A percentile compares a stretch with the other conserved stretches of the same genome.
These are phyloP conservation scores for Cladophialophora yegresii DNA, from an alignment of 2,329 filamentous ascomycete genomes.

Conservation along the genomic window DNA sequence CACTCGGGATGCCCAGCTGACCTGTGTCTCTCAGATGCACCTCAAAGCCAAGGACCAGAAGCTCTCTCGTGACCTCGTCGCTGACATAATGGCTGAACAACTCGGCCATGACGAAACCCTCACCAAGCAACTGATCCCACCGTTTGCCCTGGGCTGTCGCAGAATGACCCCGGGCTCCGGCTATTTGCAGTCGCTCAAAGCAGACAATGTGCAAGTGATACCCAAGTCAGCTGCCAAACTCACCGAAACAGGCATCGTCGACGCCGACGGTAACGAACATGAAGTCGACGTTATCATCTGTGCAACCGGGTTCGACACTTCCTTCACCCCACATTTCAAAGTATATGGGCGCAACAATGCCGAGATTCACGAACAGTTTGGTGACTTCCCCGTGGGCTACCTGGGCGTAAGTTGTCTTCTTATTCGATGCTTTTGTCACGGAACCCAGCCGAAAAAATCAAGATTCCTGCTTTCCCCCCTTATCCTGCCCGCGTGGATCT, in stretches of 20 bases:
- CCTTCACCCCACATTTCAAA: slow-evolving; percentile 42
- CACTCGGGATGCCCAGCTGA: background rate
- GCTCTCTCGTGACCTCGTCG: slow-evolving; percentile 40
- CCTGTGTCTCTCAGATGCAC: slow-evolving; percentile 20
- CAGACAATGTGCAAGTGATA: slow-evolving; percentile 46
- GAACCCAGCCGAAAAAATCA: background rate
- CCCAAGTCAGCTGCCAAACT: slow-evolving; percentile 46
- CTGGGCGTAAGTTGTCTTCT: slow-evolving; percentile 17
- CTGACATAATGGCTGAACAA: slow-evolving; percentile 31
- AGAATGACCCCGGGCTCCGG: slow-evolving; percentile 48
- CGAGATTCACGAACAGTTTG: slow-evolving; percentile 37
- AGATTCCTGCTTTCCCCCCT: background rate
- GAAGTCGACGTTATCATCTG: slow-evolving; percentile 43
- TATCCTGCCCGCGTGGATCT: background rate
- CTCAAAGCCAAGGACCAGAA: slow-evolving; percentile 34
- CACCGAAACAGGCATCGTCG: slow-evolving; percentile 45
- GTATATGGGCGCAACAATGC: slow-evolving; percentile 39
- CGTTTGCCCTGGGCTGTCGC: slow-evolving; percentile 49
- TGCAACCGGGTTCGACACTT: slow-evolving; percentile 45
- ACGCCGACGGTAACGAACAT: slow-evolving; percentile 43
- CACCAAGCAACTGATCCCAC: slow-evolving; percentile 51
- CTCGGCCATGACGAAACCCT: slow-evolving; percentile 44
- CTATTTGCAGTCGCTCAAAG: slow-evolving; percentile 47
- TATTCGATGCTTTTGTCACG: background rate
- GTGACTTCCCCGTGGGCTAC: slow-evolving; percentile 28